Conservation (phyloP, 768 basidiomycete genomes). For the Termitomyces heimii region DNA sequence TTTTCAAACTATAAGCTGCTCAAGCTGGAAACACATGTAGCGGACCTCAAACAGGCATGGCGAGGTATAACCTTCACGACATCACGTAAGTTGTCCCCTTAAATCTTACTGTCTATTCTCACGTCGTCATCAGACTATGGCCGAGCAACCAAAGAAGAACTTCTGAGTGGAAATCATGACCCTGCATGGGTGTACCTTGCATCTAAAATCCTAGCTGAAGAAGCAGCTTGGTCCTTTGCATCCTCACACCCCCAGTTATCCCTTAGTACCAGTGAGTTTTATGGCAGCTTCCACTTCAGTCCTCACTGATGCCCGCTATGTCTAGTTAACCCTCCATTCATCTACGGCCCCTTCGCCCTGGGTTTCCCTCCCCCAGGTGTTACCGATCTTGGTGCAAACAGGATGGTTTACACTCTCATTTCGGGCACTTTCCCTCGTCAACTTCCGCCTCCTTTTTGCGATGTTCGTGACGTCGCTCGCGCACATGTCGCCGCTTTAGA, state of each 20-base stretch:
- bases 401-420: neutral
- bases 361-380: constrained; percentile 2
- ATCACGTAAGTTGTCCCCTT: neutral
- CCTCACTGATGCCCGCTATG: constrained; percentile 11
- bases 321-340: constrained; percentile 12
- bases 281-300: neutral
- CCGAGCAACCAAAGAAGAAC: constrained; percentile 1
- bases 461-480: constrained; percentile 8
- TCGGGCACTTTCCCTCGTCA: neutral
- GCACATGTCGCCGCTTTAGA: constrained; percentile 5
- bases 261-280: constrained; percentile 22
- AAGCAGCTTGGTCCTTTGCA: constrained; percentile 30
- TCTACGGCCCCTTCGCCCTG: constrained; percentile 7
- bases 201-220: constrained; percentile 14
- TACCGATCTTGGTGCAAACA: constrained; percentile 1
- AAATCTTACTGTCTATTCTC: neutral
- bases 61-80: constrained; percentile 1
- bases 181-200: constrained; percentile 2
- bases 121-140: constrained; percentile 4
- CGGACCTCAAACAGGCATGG: neutral
- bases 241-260: constrained; percentile 29
- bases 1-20: neutral
- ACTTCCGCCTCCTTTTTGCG: constrained; percentile 4
- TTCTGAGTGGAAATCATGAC: constrained; percentile 5
- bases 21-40: neutral